These are phyloP conservation scores for Beauveria australis DNA, from an alignment of 2,329 filamentous ascomycete genomes.

Conservation along the genomic window DNA sequence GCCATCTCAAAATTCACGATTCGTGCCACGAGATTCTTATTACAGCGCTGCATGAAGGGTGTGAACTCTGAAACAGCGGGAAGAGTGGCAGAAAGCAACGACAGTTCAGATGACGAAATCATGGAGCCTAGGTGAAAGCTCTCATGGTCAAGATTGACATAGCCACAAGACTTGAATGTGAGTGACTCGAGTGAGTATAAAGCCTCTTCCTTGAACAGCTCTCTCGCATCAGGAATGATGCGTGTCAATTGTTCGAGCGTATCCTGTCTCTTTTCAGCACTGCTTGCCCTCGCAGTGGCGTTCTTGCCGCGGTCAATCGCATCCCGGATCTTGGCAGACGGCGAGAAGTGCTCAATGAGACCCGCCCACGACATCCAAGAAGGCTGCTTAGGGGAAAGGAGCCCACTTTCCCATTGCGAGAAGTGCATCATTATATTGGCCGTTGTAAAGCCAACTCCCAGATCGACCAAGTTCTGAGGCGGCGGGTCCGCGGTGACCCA, in stretches of 20 bases:
- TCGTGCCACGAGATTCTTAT: conserved; percentile 28
- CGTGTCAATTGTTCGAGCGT: background rate
- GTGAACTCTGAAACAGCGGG: conserved; percentile 11
- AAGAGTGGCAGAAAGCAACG: background rate
- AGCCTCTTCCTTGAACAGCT: conserved; percentile 21
- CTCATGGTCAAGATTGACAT: conserved; percentile 35
- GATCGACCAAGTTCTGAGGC: background rate
- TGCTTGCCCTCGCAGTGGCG: background rate
- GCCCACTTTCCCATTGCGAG: background rate
- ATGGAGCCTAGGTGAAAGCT: conserved; percentile 30
- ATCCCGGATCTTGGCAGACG: conserved; percentile 24
- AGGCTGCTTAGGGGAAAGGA: conserved; percentile 14
- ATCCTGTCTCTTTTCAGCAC: background rate
- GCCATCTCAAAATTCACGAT: conserved; percentile 23
- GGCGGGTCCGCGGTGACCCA: no score
- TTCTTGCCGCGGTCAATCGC: background rate
- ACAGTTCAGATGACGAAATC: conserved; percentile 16
- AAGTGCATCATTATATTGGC: background rate
- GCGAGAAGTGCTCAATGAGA: conserved; percentile 34
- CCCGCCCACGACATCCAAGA: conserved; percentile 32
- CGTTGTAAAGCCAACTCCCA: background rate
- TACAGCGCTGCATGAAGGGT: conserved; percentile 27
- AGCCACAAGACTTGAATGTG: conserved; percentile 54
- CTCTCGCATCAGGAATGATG: conserved; percentile 18
- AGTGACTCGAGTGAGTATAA: conserved; percentile 29